phyloP scores from a whole-genome alignment of 257 asterid genomes.

The Capsicum rhomboideum region DNA sequence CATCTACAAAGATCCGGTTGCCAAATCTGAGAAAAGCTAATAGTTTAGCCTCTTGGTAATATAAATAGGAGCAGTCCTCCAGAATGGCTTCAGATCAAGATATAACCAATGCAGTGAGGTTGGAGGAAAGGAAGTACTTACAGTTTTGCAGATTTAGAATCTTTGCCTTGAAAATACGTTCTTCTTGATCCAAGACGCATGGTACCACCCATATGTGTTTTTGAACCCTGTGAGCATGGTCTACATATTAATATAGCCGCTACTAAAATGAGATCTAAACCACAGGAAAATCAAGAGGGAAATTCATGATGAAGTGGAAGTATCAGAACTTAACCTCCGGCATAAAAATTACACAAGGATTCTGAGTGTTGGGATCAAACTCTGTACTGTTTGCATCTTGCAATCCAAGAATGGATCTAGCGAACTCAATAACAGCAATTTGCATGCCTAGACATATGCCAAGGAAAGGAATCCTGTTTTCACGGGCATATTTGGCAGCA shows the following conservation, averaged over 20 bases:
- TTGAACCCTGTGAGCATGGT: constrained; percentile 28
- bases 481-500: constrained; percentile 80
- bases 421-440: constrained; percentile 59
- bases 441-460: constrained; percentile 88
- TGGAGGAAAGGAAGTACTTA: constrained; percentile 9
- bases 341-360: constrained; percentile 70
- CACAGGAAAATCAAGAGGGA: neutral
- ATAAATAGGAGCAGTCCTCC: neutral
- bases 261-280: neutral
- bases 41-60: neutral
- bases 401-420: constrained; percentile 59
- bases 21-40: constrained; percentile 15
- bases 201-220: constrained; percentile 46
- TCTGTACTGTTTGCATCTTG: constrained; percentile 68
- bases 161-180: constrained; percentile 30
- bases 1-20: constrained; percentile 11
- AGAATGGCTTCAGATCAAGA: neutral
- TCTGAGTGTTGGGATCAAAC: constrained; percentile 44
- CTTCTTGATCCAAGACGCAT: constrained; percentile 48
- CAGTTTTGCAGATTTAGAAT: constrained; percentile 32
- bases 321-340: constrained; percentile 42
- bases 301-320: neutral
- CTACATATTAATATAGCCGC: neutral
- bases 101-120: neutral
- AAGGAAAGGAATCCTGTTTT: constrained; percentile 55